Conservation (phyloP, 345 rosid genomes). For the Populus deltoides region DNA sequence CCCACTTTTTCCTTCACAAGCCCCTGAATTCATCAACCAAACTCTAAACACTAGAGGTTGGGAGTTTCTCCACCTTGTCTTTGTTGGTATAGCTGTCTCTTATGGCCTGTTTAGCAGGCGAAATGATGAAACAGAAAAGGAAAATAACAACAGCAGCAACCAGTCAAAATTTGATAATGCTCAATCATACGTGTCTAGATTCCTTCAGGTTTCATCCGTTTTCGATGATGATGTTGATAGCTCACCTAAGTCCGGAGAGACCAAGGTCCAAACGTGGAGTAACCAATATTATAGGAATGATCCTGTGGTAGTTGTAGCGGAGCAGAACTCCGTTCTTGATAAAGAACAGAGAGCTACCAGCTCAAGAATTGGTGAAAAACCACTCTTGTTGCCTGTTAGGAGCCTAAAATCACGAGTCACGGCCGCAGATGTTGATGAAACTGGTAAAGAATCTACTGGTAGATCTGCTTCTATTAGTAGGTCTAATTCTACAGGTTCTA, state of each 20-base stretch:
- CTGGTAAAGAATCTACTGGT: constrained; percentile 15
- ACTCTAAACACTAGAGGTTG: constrained; percentile 54
- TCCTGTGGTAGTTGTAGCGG: constrained; percentile 50
- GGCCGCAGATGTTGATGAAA: constrained; percentile 31
- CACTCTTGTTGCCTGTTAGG: constrained; percentile 80
- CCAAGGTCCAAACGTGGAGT: constrained; percentile 72
- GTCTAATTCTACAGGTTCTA: constrained; percentile 33
- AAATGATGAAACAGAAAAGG: constrained; percentile 48
- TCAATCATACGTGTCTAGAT: constrained; percentile 60
- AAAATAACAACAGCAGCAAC: constrained; percentile 20
- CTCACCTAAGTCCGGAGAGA: constrained; percentile 32
- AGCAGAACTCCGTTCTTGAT: constrained; percentile 34
- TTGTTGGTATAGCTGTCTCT: constrained; percentile 97
- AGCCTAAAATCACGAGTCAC: constrained; percentile 61
- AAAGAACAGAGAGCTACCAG: constrained; percentile 33
- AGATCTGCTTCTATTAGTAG: constrained; percentile 27
- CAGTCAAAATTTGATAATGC: constrained; percentile 48
- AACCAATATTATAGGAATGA: constrained; percentile 58
- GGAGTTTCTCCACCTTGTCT: constrained; percentile 90
- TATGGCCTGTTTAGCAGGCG: constrained; percentile 85
- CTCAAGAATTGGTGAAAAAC: constrained; percentile 49
- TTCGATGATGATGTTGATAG: constrained; percentile 64
- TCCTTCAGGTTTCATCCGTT: constrained; percentile 86
- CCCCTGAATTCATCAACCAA: constrained; percentile 83
- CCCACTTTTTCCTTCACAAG: constrained; percentile 72